Evolutionary conservation across 2,329 filamentous ascomycete genomes (phyloP).

Genomic region (Neurospora sp.): DNA sequence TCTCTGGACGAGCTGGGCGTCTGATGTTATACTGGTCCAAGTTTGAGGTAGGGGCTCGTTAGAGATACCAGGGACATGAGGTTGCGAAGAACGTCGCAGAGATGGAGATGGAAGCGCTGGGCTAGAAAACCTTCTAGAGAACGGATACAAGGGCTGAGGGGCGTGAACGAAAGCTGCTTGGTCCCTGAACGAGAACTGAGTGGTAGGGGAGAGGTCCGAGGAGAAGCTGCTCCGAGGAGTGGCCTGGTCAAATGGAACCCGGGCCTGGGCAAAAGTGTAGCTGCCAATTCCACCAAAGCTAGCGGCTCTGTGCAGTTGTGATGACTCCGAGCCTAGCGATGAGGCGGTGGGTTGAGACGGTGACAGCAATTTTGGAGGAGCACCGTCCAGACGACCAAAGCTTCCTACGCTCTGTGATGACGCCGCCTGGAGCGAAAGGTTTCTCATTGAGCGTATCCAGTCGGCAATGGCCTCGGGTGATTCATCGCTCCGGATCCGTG

Average conservation of each 20-base stretch:
- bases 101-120: neutral
- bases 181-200: slow-evolving; percentile 1
- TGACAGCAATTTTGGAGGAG: neutral
- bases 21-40: slow-evolving; percentile 15
- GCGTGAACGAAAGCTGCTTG: neutral
- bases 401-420: neutral
- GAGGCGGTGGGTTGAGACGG: neutral
- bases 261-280: neutral
- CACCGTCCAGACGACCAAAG: neutral
- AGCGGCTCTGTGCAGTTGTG: neutral
- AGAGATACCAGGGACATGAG: neutral
- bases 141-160: neutral
- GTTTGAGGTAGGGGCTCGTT: slow-evolving; percentile 5
- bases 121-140: neutral
- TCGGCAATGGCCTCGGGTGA: slow-evolving; percentile 15
- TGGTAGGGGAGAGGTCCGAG: slow-evolving; percentile 1
- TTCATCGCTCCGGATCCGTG: slow-evolving; percentile 13
- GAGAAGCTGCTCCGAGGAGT: slow-evolving; percentile 5
- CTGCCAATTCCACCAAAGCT: slow-evolving; percentile 2
- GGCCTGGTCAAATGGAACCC: neutral
- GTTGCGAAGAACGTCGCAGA: neutral
- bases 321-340: neutral
- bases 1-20: slow-evolving; percentile 11
- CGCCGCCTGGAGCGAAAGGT: neutral
- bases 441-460: slow-evolving; percentile 13